phyloP scores from a whole-genome alignment of 2,329 filamentous ascomycete species.

The Parascedosporium putredinis region DNA sequence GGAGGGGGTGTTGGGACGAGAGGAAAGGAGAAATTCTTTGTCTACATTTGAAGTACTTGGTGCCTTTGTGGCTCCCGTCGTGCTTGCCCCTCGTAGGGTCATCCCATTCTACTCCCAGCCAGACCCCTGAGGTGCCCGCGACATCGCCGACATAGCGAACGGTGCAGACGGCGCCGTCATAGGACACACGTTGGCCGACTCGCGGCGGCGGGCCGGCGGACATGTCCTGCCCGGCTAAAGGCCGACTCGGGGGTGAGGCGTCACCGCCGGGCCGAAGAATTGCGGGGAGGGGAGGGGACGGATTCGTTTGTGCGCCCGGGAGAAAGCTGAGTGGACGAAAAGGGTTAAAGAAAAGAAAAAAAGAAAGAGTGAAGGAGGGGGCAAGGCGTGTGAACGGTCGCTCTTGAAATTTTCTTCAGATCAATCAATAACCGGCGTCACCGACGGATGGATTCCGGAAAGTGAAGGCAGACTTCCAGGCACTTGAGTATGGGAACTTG shows the following conservation, averaged over 20 bases:
- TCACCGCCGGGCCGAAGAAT: too few relatives aligned
- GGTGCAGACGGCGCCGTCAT: conserved; percentile 67
- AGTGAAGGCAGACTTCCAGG: too few relatives aligned
- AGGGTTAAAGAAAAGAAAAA: too few relatives aligned
- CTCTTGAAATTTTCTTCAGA: too few relatives aligned
- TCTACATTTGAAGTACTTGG: conserved; percentile 75
- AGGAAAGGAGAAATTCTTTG: neutral
- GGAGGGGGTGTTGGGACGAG: neutral
- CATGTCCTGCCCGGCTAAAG: neutral
- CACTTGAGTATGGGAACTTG: too few relatives aligned
- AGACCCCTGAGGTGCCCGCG: conserved; percentile 63
- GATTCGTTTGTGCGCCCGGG: too few relatives aligned
- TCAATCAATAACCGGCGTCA: too few relatives aligned
- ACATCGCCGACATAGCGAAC: conserved; percentile 74
- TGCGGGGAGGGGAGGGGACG: too few relatives aligned
- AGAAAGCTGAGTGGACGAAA: too few relatives aligned
- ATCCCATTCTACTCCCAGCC: conserved; percentile 97
- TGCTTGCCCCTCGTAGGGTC: conserved; percentile 80
- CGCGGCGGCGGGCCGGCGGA: conserved; percentile 13
- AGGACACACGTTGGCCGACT: conserved; percentile 70
- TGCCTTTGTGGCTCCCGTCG: conserved; percentile 69
- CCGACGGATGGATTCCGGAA: too few relatives aligned
- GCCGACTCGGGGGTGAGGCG: neutral
- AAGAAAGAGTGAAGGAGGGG: too few relatives aligned
- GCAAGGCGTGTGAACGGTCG: too few relatives aligned